Evolutionary conservation across 768 basidiomycete genomes (phyloP), one percentile per base, ranked within the genome.

Genomic region (Tricholoma saponaceum): DNA sequence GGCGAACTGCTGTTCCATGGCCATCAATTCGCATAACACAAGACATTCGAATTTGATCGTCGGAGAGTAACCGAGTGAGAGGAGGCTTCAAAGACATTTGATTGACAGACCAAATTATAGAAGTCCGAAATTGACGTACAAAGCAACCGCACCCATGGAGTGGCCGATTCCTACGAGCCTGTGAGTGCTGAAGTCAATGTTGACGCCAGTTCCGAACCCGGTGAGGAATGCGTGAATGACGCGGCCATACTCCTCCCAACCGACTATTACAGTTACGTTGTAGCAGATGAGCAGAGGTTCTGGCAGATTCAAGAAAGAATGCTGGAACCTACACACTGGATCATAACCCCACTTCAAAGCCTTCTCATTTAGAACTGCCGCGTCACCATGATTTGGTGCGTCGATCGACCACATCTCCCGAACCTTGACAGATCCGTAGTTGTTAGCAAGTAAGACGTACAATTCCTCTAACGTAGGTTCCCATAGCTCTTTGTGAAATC

Each of bases 401-500:
- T 84, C 83, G 9, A 85, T 67, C 0, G 77, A 67, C 81, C 80
- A 83, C 5, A 73, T 71, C 50, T 83, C 81, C 8, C 78, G 70
- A 25, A 83, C 72, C 64, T 73, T 76, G 12, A 70, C 60, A 6
- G 52, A 30, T 1, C 63, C 58, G 18, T 55, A 25, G 13, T 65
- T 51, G 5, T 53, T 37, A 1, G 57, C 64, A 4, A 76, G 55
- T 0, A 76, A 49, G 1, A 37, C 57, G 50, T 72, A 77, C 16
- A 84, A 64, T 6, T 81, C 77, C 7, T 80, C 78, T 2, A 85
- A 68, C 0, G 76, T 74, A 0, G 83, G 82, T 60, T 84, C 83
- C 80, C 81, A 84, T n/a, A 74, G 73, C 61, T 84, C 83, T 60
- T 84, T 84, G 63, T 79, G 79, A 63, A 79, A 82, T 0, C 83